phyloP scores from a whole-genome alignment of 2,329 filamentous ascomycete species.

The Stagonosporopsis rhizophila region DNA sequence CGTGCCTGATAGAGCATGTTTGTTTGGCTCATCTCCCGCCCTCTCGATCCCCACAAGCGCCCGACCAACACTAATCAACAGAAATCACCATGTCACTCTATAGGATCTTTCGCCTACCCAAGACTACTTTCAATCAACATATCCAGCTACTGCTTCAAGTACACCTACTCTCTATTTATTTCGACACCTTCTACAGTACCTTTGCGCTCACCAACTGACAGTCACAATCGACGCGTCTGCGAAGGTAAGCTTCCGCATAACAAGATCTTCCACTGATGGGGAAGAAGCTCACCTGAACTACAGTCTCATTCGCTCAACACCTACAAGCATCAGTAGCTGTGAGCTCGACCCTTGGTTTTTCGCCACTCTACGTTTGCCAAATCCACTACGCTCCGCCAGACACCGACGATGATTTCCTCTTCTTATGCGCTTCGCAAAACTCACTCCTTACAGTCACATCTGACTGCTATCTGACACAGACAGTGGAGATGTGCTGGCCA shows the following conservation, averaged over 20 bases:
- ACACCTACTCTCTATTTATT: neutral
- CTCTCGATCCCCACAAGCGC: neutral
- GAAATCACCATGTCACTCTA: neutral
- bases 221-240: neutral
- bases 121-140: neutral
- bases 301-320: neutral
- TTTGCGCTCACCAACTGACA: neutral
- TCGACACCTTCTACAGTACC: neutral
- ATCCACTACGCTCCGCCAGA: neutral
- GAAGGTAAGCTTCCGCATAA: neutral
- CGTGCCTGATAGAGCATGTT: neutral
- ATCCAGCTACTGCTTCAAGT: neutral
- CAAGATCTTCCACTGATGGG: neutral
- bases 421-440: neutral
- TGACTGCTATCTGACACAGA: neutral
- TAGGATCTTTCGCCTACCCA: neutral
- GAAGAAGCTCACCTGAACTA: neutral
- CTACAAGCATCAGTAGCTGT: neutral
- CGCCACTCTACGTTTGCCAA: neutral
- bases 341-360: neutral
- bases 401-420: neutral
- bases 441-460: neutral
- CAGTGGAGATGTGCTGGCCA: too few relatives aligned
- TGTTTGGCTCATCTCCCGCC: neutral
- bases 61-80: neutral